Base-by-base conservation (phyloP, 352 stramenopile species). In the Phytophthora palmivora region DNA sequence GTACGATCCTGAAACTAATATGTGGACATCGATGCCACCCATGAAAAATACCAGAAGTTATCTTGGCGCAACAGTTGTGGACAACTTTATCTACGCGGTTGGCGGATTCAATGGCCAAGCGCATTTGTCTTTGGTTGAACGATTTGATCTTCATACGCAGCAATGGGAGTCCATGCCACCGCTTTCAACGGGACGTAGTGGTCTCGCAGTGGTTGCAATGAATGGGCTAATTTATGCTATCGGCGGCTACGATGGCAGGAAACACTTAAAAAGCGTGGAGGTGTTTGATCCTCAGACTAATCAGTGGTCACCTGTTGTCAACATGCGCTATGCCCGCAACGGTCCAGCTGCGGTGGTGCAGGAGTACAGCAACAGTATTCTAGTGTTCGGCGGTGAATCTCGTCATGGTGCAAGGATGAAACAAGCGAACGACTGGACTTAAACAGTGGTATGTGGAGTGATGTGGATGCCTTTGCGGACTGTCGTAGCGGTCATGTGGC, bases 61-160 rank as follows among this genome's bases (percentile, higher is more conserved):
- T 54, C 51, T 93, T 4, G 84, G 84, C 11, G 74, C 78, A 3
- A 63, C 63, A 10, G 63, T 78, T 7, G 60, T 88, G 5, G 68
- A 73, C 19, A 59, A 75, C 3, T 84, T 74, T 44, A 74, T 93
- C 34, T 93, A 90, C 48, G 79, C 69, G 0, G 72, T 93, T 2
- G 84, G 84, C 2, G 84, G 84, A 0, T 93, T 91, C 52, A 91
- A 93, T 47, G 84, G 84, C 0, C 74, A 80, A n/a, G 67, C 70
- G 1, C 82, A 93, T 42, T 52, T 91, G 4, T 69, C 65, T 0
- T 78, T 72, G 0, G 82, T 91, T 16, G 84, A 93, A 51, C 61
- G 79, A 3, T 91, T 86, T 26, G 57, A 87, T 47, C 18, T 87
- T 3, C 21, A 71, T 33, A 75, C 63, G 1, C 66, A 77, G 5